A percentile compares a stretch with the other conserved stretches of the same genome.
Evolutionary conservation across 768 basidiomycete genomes (phyloP).

Genomic region (Lentinula boryana): DNA sequence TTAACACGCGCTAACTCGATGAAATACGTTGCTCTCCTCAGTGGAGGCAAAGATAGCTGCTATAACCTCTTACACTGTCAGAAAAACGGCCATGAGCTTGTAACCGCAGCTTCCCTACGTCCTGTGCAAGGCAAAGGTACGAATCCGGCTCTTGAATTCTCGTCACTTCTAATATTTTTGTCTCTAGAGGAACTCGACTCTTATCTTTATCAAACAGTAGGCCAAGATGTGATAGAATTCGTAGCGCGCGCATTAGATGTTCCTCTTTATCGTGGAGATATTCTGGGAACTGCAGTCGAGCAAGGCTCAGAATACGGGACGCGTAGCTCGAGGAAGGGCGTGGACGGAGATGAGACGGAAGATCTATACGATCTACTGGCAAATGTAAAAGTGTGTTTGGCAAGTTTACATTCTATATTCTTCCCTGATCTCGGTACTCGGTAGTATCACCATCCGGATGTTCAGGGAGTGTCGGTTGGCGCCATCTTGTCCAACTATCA

Average conservation of each 20-base stretch:
- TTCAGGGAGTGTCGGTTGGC: conserved; percentile 87
- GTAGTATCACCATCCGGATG: conserved; percentile 71
- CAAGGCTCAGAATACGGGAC: conserved; percentile 84
- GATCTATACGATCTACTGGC: conserved; percentile 74
- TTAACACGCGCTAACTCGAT: neutral
- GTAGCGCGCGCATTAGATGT: conserved; percentile 82
- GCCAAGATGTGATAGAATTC: conserved; percentile 85
- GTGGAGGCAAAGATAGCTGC: conserved; percentile 97
- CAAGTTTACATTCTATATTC: neutral
- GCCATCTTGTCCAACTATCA: conserved; percentile 98
- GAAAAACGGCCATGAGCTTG: conserved; percentile 78
- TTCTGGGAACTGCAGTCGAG: conserved; percentile 75
- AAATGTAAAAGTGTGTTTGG: conserved; percentile 60
- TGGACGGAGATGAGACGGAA: conserved; percentile 91
- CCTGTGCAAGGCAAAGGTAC: conserved; percentile 84
- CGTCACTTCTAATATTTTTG: conserved; percentile 14
- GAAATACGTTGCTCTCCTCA: conserved; percentile 92
- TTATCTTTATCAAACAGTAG: conserved; percentile 98
- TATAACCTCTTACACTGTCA: conserved; percentile 90
- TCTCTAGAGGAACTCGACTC: conserved; percentile 94
- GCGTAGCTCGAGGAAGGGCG: conserved; percentile 46
- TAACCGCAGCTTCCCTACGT: conserved; percentile 84
- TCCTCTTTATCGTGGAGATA: conserved; percentile 79
- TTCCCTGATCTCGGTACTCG: conserved; percentile 4
- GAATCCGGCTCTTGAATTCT: conserved; percentile 3